A percentile compares a stretch with the other conserved stretches of the same genome.
Evolutionary conservation across 129 eudicot genomes (phyloP).

Genomic region (Heracleum sosnowskyi): DNA sequence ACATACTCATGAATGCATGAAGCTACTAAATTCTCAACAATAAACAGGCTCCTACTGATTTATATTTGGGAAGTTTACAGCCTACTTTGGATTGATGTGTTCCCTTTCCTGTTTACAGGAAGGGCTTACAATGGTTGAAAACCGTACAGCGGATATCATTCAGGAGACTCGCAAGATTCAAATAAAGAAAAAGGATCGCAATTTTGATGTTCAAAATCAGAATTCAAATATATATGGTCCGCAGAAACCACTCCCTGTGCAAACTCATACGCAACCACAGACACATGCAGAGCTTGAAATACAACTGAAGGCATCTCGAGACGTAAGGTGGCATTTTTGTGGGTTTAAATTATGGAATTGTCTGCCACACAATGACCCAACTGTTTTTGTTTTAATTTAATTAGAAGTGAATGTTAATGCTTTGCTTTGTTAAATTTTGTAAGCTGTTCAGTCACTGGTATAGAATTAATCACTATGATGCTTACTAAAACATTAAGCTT

Average conservation of each 20-base stretch:
- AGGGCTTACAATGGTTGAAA: conserved; percentile 75
- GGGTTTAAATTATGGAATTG: conserved; percentile 18
- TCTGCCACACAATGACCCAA: conserved; percentile 10
- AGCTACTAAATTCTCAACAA: neutral
- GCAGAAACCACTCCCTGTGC: conserved; percentile 26
- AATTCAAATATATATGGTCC: conserved; percentile 22
- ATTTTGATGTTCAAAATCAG: conserved; percentile 31
- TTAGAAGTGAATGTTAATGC: neutral
- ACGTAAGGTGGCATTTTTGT: conserved; percentile 92
- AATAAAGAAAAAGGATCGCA: conserved; percentile 43
- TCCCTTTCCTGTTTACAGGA: conserved; percentile 40
- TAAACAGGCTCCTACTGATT: neutral
- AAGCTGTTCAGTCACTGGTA: neutral
- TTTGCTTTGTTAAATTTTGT: neutral
- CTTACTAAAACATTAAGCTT: neutral
- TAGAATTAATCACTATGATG: neutral
- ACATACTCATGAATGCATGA: neutral
- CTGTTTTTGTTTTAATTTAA: neutral
- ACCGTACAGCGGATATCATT: conserved; percentile 80
- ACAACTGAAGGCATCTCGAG: conserved; percentile 96
- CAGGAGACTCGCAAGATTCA: conserved; percentile 77
- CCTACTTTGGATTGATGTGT: neutral
- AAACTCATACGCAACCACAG: conserved; percentile 33
- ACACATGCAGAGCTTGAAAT: conserved; percentile 53
- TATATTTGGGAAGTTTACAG: neutral